Evolutionary conservation across 2,329 filamentous ascomycete genomes (phyloP).

Genomic region (Aspergillus sp.): DNA sequence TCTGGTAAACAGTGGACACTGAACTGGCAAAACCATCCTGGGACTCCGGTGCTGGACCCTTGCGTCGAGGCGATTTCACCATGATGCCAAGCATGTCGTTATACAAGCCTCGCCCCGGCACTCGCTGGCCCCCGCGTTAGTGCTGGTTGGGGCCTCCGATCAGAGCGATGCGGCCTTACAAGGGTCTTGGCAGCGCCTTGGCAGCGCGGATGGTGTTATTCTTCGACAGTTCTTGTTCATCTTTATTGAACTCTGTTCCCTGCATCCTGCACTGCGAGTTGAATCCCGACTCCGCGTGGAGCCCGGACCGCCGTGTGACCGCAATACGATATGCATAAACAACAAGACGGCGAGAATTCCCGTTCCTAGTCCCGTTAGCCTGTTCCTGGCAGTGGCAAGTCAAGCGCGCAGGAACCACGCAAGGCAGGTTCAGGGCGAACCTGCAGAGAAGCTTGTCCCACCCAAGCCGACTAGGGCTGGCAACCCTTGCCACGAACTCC

Average conservation of each 20-base stretch:
- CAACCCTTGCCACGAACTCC: neutral
- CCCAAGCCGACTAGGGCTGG: neutral
- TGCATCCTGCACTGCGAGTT: neutral
- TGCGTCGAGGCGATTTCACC: neutral
- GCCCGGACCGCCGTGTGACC: neutral
- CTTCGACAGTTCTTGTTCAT: constrained; percentile 5
- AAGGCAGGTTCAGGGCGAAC: neutral
- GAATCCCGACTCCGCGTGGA: neutral
- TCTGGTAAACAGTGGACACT: neutral
- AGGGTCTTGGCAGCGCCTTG: neutral
- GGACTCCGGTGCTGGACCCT: neutral
- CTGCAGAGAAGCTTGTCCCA: neutral
- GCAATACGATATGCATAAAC: neutral
- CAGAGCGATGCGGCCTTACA: neutral
- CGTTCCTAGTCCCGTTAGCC: neutral
- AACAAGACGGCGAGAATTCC: neutral
- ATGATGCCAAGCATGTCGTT: constrained; percentile 12
- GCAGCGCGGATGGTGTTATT: constrained; percentile 8
- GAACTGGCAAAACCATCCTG: too few relatives aligned
- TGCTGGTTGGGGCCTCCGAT: neutral
- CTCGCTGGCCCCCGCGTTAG: neutral
- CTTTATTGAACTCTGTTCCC: constrained; percentile 10
- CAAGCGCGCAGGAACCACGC: neutral
- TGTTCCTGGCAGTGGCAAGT: neutral
- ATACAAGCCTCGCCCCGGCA: neutral